Evolutionary conservation across 371 early-diverging fungal genomes (phyloP).

Genomic region (Phascolomyces articulosus): DNA sequence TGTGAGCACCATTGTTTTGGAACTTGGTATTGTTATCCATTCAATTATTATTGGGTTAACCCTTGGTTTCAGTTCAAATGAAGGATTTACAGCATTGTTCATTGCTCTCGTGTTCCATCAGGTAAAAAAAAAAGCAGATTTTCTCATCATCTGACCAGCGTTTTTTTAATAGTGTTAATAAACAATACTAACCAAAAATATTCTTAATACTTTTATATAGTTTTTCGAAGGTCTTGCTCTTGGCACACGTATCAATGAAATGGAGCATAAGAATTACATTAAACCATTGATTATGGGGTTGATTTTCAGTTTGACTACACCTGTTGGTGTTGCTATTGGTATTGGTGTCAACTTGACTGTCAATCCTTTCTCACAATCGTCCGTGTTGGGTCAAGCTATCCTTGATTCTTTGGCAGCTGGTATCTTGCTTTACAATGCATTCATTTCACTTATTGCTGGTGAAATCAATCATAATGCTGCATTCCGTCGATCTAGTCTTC

Average conservation of each 20-base stretch:
- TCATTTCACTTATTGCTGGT: conserved; percentile 53
- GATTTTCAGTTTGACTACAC: conserved; percentile 66
- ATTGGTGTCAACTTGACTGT: conserved; percentile 60
- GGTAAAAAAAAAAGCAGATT: conserved; percentile 36
- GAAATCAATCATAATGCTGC: conserved; percentile 46
- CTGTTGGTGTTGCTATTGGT: conserved; percentile 71
- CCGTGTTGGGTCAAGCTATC: conserved; percentile 57
- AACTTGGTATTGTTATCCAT: conserved; percentile 85
- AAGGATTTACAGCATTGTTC: conserved; percentile 70
- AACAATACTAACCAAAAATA: too few species aligned
- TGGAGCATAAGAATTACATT: conserved; percentile 44
- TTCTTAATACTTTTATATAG: conserved; percentile 18
- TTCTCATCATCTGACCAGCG: too few species aligned
- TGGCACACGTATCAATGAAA: conserved; percentile 61
- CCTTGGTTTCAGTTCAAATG: conserved; percentile 68
- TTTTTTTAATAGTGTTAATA: too few species aligned
- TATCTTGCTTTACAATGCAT: conserved; percentile 64
- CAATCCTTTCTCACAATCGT: conserved; percentile 54
- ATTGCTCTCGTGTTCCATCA: conserved; percentile 91
- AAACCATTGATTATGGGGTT: conserved; percentile 53
- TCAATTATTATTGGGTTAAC: conserved; percentile 88
- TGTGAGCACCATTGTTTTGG: conserved; percentile 69
- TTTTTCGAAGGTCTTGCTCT: conserved; percentile 71
- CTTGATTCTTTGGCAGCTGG: conserved; percentile 68
- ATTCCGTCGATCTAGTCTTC: conserved; percentile 29